Evolutionary conservation across 2,329 filamentous ascomycete species (phyloP), one percentile per base, ranked within the genome.

Genomic region (Monilinia fructigena): DNA sequence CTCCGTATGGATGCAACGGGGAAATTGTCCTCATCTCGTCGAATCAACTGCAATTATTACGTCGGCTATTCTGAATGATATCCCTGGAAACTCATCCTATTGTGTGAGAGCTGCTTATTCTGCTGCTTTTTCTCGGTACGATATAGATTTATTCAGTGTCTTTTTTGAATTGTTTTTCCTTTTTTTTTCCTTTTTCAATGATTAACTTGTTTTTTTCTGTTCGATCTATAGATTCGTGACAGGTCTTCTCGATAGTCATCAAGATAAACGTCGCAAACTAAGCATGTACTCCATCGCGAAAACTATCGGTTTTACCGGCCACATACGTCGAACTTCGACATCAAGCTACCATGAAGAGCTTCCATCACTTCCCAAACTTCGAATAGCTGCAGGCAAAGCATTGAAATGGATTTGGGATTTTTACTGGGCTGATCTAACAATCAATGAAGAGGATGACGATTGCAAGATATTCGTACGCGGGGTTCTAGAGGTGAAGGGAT

Each of bases 291-390:
- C 85, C 53, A 82, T 89, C 31, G 89, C 89, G 68, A 87, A 85
- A 76, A 86, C 83, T 50, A 85, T 92, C 66, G 87, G 85, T 0
- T 0, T 79, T 93, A 66, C 89, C 90, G 0, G 86, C 89, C 0
- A 89, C 89, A 0, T 96, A 97, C 77, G 92, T 97, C 64, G 93
- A 96, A 80, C 82, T 96, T 67, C 86, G 93, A 55, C 93, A 97
- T 77, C 91, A 96, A 79, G 91, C 91, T 54, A 96, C 93, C 93
- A 98, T 77, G 91, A 96, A 77, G 90, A 93, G 75, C 80, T 97
- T 66, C 93, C 93, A 0, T 88, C 89, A 1, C 80, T 97, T 63
- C 82, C 85, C 14, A 87, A 92, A 69, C 80, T 97, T 69, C 85
- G 92, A 63, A 83, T 83, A 47, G 90, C 90, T 1, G 86, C 89